Percentiles rank a stretch among this genome's conserved stretches.
Evolutionary conservation across 306 rosid species (phyloP).

Genomic region (Trifolium repens): DNA sequence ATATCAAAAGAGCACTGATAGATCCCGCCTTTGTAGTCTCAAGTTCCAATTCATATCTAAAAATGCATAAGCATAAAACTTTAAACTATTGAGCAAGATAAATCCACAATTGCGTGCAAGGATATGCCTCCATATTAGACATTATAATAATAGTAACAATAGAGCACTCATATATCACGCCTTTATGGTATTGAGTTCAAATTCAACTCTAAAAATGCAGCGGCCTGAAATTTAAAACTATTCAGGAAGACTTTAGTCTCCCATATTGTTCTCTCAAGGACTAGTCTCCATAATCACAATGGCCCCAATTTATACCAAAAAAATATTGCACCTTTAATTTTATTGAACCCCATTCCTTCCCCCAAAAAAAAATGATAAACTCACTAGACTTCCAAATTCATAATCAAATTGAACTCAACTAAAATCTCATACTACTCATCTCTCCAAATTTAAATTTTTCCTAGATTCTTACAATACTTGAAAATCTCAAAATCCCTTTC

Average conservation of each 20-base stretch:
- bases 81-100: background rate
- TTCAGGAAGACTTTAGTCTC: too few relatives aligned
- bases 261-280: too few relatives aligned
- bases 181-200: too few relatives aligned
- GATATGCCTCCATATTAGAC: background rate
- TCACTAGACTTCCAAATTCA: background rate
- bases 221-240: too few relatives aligned
- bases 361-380: too few relatives aligned
- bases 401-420: background rate
- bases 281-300: too few relatives aligned
- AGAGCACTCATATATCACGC: too few relatives aligned
- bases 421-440: conserved; percentile 8
- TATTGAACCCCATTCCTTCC: too few relatives aligned
- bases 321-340: too few relatives aligned
- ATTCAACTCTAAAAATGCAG: background rate
- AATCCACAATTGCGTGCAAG: background rate
- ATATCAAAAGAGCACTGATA: background rate
- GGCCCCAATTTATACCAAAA: too few relatives aligned
- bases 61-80: background rate
- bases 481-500: background rate
- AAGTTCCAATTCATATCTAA: background rate
- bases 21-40: background rate
- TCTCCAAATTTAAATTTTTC: background rate
- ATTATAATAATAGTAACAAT: background rate
- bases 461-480: background rate